Evolutionary conservation across 805 yeast genomes (phyloP), one percentile per base, ranked within the genome.

Genomic region (Wickerhamomyces strasburgensis): DNA sequence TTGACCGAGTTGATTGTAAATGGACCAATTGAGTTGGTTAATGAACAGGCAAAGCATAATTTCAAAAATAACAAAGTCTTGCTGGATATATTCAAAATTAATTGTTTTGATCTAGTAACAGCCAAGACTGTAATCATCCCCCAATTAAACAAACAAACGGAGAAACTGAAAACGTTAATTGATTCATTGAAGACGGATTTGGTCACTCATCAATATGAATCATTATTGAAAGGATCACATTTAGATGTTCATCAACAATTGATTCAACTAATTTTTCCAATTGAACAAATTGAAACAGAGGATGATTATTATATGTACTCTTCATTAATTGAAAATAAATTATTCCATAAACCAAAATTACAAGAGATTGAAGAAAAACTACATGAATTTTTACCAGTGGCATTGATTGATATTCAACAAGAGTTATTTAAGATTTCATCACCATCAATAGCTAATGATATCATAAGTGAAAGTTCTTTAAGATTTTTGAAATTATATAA

Each of bases 191-290:
- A 71, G n/a, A 33, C 52, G 2, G 57, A 65, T 15, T 54, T 82
- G 42, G 61, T 64, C 4, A 55, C 60, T 8, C 45, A 65, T 6
- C 82, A 79, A 48, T 71, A 70, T 27, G 65, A 63, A 14, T 52
- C 60, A 2, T 57, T 82, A 13, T 58, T 83, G 27, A 59, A 63
- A 14, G 72, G 68, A 28, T 73, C 84, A 17, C 74, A 74, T 0
- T 56, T 83, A 23, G 64, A 63, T n/a, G 74, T 80, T 38, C 76
- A 73, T 47, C 75, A 68, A 53, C 83, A 80, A 51, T 57, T 83
- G 34, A 65, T 81, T 40, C 79, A 80, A 49, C 78, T 83, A 82
- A 79, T 84, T n/a, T 78, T 75, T 56, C 81, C 84, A 11, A 57
- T 80, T 14, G 68, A 62, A 16, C 63, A 67, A 23, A 63, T 68